phyloP scores from a whole-genome alignment of 495 filamentous ascomycete genomes.

The Elasticomyces elasticus region DNA sequence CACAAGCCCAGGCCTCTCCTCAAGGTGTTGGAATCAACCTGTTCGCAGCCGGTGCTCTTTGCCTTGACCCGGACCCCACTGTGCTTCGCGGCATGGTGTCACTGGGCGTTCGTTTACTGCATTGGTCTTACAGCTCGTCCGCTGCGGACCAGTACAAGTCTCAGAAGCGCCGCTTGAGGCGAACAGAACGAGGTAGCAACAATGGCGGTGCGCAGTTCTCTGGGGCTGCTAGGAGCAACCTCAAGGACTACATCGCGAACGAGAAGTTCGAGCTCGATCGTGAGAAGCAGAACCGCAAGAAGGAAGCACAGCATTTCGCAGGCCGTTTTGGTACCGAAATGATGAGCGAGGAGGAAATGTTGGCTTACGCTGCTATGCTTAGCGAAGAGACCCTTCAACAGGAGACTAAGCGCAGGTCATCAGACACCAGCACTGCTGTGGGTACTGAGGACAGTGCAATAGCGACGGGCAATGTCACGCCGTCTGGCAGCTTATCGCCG shows the following conservation, averaged over 20 bases:
- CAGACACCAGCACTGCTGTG: conserved; percentile 33
- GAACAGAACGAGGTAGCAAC: conserved; percentile 50
- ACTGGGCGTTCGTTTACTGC: conserved; percentile 75
- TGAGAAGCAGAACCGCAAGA: conserved; percentile 53
- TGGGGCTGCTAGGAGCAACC: conserved; percentile 49
- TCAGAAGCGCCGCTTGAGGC: conserved; percentile 52
- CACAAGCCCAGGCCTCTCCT: conserved; percentile 59
- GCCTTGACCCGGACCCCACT: conserved; percentile 80
- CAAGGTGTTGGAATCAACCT: conserved; percentile 63
- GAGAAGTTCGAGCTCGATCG: conserved; percentile 69
- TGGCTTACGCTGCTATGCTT: conserved; percentile 81
- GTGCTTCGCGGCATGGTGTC: conserved; percentile 85
- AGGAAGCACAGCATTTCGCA: conserved; percentile 56
- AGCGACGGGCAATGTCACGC: conserved; percentile 7
- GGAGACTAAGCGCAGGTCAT: conserved; percentile 47
- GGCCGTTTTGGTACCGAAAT: conserved; percentile 74
- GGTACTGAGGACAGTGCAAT: conserved; percentile 37
- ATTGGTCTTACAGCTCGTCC: conserved; percentile 82
- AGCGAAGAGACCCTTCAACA: conserved; percentile 66
- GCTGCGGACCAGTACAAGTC: conserved; percentile 53
- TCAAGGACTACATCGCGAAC: conserved; percentile 70
- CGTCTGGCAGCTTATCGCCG: conserved; percentile 9
- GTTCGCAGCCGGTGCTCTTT: conserved; percentile 73
- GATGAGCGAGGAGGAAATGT: conserved; percentile 73
- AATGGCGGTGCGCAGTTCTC: conserved; percentile 45